These are phyloP conservation scores for Coemansia sp. DNA, from an alignment of 192 early-diverging fungal species.

Conservation along the genomic window DNA sequence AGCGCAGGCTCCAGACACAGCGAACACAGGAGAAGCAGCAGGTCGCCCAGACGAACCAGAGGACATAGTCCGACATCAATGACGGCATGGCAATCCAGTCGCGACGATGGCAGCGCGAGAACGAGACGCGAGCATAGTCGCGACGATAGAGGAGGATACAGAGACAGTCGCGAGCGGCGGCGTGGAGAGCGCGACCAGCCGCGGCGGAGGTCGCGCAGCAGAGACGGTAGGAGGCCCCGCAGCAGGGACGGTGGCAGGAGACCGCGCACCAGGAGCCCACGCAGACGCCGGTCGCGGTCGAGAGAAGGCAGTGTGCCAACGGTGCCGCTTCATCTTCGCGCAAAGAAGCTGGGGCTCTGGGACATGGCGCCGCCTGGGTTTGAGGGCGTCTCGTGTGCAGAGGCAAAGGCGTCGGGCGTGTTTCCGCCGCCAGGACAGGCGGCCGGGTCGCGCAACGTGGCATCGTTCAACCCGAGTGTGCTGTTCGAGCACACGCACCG, in stretches of 20 bases:
- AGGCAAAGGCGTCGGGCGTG: slow-evolving; percentile 86
- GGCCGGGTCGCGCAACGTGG: slow-evolving; percentile 45
- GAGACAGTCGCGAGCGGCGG: slow-evolving; percentile 44
- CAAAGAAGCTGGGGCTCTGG: slow-evolving; percentile 85
- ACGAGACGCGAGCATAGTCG: slow-evolving; percentile 57
- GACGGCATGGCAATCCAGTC: slow-evolving; percentile 23
- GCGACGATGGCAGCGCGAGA: slow-evolving; percentile 51
- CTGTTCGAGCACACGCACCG: slow-evolving; percentile 53
- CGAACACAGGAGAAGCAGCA: slow-evolving; percentile 16
- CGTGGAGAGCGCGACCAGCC: slow-evolving; percentile 32
- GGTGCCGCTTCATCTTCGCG: slow-evolving; percentile 73
- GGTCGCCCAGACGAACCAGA: slow-evolving; percentile 20
- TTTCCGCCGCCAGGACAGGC: slow-evolving; percentile 38
- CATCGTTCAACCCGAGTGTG: slow-evolving; percentile 46
- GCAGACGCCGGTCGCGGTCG: slow-evolving; percentile 29
- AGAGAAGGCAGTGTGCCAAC: slow-evolving; percentile 44
- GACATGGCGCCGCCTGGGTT: slow-evolving; percentile 88
- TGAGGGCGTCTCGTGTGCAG: slow-evolving; percentile 78
- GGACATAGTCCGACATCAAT: not conserved
- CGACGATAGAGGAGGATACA: slow-evolving; percentile 42
- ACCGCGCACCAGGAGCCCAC: slow-evolving; percentile 16
- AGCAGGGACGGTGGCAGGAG: slow-evolving; percentile 40
- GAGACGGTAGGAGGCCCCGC: slow-evolving; percentile 51
- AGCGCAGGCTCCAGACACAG: slow-evolving; percentile 7
- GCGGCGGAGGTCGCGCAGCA: slow-evolving; percentile 53